Evolutionary conservation across 176 grass and related monocot species (phyloP), one percentile per base, ranked within the genome.

Genomic region (Oryza meridionalis): DNA sequence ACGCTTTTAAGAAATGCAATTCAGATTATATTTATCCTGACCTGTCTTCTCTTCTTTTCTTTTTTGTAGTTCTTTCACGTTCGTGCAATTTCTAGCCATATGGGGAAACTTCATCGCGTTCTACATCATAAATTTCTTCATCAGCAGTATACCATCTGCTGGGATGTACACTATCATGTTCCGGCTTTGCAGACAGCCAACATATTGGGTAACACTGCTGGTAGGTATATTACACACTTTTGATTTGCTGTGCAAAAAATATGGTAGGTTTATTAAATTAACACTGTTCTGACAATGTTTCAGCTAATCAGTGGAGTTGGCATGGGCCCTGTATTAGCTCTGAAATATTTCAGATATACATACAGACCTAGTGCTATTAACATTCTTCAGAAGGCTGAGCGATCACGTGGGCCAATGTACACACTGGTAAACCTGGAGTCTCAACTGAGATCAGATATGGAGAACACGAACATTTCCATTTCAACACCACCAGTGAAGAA

Each of bases 281-380:
- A 40, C 38, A 40, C 38, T 40, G 38, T 40, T 40, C 38, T 40
- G 38, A 8, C 27, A 22, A 74, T 78, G 37, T 80, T 80, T 74
- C 91, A 98, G 95, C 85, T 98, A 72, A 98, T 98, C 76, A 83
- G 71, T 84, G 90, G 85, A 80, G 88, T 93, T 62, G 95, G 92
- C 49, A 98, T 95, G 95, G 95, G 95, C 37, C 95, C 95, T 53
- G 84, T 98, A 73, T 79, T 98, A 35, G 95, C 90, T 67, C 76
- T 98, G 87, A 98, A 95, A 77, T 98, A 95, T 79, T 95, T 98
- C 77, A 93, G 95, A 91, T 98, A 91, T 76, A 90, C 91, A 82
- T 98, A 98, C 87, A 89, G 84, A 71, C 80, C 95, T 61, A 95
- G 89, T 47, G 90, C 85, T 19, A 98, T 98, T 78, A 95, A 98